Evolutionary conservation across 1,284 basidiomycete species (phyloP).

Genomic region (Schizophyllum amplum): DNA sequence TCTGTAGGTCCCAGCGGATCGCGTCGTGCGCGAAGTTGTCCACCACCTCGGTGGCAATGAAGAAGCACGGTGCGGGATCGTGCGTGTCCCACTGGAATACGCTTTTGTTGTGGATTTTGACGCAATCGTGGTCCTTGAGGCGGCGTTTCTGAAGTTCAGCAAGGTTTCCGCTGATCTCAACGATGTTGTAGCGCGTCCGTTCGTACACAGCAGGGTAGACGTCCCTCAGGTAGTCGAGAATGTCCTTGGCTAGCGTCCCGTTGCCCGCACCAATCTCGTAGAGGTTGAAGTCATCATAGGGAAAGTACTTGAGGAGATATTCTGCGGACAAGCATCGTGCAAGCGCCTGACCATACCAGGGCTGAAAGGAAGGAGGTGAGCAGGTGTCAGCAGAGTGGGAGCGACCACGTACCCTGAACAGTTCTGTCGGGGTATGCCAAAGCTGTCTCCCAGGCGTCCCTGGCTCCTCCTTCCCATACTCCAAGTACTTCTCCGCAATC

Average conservation of each 20-base stretch:
- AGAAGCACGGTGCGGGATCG: constrained; percentile 83
- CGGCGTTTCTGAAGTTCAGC: constrained; percentile 67
- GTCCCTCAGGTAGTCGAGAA: constrained; percentile 74
- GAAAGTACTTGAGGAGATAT: constrained; percentile 91
- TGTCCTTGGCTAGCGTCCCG: constrained; percentile 86
- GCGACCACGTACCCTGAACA: constrained; percentile 76
- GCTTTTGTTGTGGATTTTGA: constrained; percentile 74
- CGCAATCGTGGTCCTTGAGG: constrained; percentile 46
- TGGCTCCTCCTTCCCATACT: constrained; percentile 53
- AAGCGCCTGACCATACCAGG: constrained; percentile 89
- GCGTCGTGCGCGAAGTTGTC: constrained; percentile 98
- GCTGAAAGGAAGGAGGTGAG: too few relatives aligned
- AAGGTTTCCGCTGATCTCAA: constrained; percentile 86
- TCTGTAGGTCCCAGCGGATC: constrained; percentile 80
- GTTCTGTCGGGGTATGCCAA: constrained; percentile 98
- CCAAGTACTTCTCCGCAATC: constrained; percentile 69
- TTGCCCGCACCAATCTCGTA: constrained; percentile 99
- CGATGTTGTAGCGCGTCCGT: constrained; percentile 83
- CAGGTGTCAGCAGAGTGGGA: constrained; percentile 3
- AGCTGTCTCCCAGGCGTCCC: constrained; percentile 82
- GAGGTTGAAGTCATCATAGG: constrained; percentile 90
- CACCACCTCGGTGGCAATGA: constrained; percentile 95
- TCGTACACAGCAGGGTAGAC: constrained; percentile 89
- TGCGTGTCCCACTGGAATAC: constrained; percentile 81
- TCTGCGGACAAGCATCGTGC: constrained; percentile 84